These are phyloP conservation scores for Calophaca sinica DNA, from an alignment of 306 rosid genomes.

Conservation along the genomic window DNA sequence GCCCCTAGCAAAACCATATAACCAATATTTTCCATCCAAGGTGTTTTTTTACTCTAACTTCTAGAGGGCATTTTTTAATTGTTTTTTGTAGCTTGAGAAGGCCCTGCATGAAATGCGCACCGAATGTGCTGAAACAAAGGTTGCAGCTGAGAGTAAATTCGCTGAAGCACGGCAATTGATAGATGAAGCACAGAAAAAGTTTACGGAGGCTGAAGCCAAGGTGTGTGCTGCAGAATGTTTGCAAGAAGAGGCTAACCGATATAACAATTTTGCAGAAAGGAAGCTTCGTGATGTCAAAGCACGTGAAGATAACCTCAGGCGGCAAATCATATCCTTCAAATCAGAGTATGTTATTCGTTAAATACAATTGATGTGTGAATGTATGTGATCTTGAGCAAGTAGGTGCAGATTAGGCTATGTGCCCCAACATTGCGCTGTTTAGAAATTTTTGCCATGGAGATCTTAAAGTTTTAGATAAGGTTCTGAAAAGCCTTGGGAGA, in stretches of 20 bases:
- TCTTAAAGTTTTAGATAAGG: constrained; percentile 5
- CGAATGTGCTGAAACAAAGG: constrained; percentile 93
- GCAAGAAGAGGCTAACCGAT: constrained; percentile 77
- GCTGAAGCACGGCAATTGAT: constrained; percentile 69
- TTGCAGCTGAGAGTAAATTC: constrained; percentile 84
- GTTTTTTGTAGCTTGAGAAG: constrained; percentile 80
- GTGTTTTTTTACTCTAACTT: constrained; percentile 10
- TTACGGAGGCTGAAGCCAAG: constrained; percentile 76
- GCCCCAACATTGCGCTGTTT: constrained; percentile 3
- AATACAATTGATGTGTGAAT: not conserved
- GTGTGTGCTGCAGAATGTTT: constrained; percentile 75
- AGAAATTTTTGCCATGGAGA: not conserved
- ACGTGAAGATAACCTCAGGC: constrained; percentile 92
- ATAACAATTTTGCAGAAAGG: constrained; percentile 76
- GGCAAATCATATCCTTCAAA: constrained; percentile 74
- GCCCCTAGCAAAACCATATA: not conserved
- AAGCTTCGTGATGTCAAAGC: constrained; percentile 89
- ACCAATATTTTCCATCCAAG: not conserved
- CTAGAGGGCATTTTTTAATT: not conserved
- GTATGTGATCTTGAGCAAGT: constrained; percentile 14
- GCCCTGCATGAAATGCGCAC: constrained; percentile 91
- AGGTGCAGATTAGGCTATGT: not conserved
- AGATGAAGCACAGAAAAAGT: constrained; percentile 74
- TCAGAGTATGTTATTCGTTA: constrained; percentile 67
- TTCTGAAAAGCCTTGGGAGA: not conserved